Evolutionary conservation across 2,329 filamentous ascomycete species (phyloP).

Genomic region (Epichloe typhina): DNA sequence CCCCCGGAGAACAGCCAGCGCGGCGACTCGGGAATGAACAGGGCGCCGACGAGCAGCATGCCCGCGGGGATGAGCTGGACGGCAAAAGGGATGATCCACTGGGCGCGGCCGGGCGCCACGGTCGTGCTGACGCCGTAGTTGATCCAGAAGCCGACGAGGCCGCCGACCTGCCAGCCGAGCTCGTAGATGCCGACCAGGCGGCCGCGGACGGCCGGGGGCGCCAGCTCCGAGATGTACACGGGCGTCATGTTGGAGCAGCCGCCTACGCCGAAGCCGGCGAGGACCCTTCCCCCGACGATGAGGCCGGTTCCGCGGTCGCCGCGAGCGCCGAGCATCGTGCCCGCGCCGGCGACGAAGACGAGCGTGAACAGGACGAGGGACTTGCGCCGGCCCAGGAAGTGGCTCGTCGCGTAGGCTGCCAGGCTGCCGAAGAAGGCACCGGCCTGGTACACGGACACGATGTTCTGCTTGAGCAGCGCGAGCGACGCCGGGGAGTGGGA

Average conservation of each 20-base stretch:
- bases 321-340: constrained; percentile 33
- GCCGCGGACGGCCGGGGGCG: constrained; percentile 10
- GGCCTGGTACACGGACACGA: constrained; percentile 63
- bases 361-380: constrained; percentile 10
- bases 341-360: constrained; percentile 10
- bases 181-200: constrained; percentile 12
- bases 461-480: constrained; percentile 55
- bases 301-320: constrained; percentile 15
- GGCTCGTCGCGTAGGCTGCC: constrained; percentile 9
- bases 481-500: constrained; percentile 32
- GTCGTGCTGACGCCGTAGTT: constrained; percentile 48
- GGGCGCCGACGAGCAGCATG: constrained; percentile 43
- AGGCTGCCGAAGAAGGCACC: constrained; percentile 13
- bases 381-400: constrained; percentile 10
- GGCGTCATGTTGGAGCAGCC: constrained; percentile 13
- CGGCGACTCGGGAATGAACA: constrained; percentile 52
- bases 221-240: constrained; percentile 12
- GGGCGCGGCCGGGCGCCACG: constrained; percentile 30
- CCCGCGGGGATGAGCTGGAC: constrained; percentile 56
- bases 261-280: constrained; percentile 14
- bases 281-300: constrained; percentile 12
- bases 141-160: constrained; percentile 11
- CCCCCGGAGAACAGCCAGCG: constrained; percentile 56
- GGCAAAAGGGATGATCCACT: constrained; percentile 53
- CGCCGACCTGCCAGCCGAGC: constrained; percentile 11